Base-by-base conservation (phyloP, 306 rosid species). In the Acacia acuminata region DNA sequence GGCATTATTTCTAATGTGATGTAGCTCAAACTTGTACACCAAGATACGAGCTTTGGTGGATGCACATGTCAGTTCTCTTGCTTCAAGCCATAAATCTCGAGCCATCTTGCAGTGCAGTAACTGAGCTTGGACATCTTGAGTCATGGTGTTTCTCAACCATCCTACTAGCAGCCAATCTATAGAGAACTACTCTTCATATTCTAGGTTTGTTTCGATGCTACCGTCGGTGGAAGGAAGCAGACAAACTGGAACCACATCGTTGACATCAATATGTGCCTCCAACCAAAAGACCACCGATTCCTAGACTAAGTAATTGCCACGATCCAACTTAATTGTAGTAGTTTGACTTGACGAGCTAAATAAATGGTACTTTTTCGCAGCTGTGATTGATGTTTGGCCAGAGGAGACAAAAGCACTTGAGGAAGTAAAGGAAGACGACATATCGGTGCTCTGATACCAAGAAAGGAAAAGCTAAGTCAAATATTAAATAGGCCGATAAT, bases 191-290 rank as follows among this genome's bases (percentile, higher is more conserved):
- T 50, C 19, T 50, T 50, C 56, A 50, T 50, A 13, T 13, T 48
- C 8, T 4, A n/a, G 56, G 56, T 27, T 50, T 0, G 0, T 15
- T 36, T 36, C 1, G 0, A 5, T 14, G 7, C 6, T 16, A 3
- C n/a, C 56, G 1, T 5, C 5, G 5, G 56, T 13, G n/a, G 56
- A 0, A 15, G 17, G 10, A 19, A 48, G 1, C 5, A 50, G 6
- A 16, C 8, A 1, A 2, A 4, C 1, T 13, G 56, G 17, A 12
- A 3, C 5, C 0, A 1, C 17, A 15, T 1, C 0, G 0, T 10
- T 45, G 14, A 16, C n/a, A 13, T 4, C 17, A 15, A 50, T 4
- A 50, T 50, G n/a, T 5, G 7, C 17, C 20, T 50, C 20, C 7
- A 50, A 16, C 27, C 27, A 1, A 0, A 5, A 1, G 7, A 50